Percentiles rank a stretch among this genome's conserved stretches.
These are phyloP conservation scores for Theobroma cacao DNA, from an alignment of 345 rosid genomes.

Conservation along the genomic window DNA sequence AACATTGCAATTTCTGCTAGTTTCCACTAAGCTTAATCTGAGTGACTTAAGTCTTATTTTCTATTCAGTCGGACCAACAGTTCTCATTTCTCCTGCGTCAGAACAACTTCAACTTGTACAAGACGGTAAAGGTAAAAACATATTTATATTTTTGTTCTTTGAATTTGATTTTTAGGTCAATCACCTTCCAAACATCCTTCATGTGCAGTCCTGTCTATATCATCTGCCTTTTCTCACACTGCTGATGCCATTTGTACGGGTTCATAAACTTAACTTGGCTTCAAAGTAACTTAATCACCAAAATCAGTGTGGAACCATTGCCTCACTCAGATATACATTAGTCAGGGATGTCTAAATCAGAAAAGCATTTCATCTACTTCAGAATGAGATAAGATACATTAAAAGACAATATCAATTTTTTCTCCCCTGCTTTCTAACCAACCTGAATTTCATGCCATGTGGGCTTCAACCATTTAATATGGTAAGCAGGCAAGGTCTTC, in stretches of 20 bases:
- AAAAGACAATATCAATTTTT: background rate
- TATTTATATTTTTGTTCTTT: background rate
- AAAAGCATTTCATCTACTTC: background rate
- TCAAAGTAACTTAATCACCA: background rate
- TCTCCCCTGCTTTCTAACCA: background rate
- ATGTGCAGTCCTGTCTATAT: background rate
- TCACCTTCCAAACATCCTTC: background rate
- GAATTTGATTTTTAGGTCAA: background rate
- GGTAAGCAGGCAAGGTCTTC: background rate
- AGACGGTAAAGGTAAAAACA: background rate
- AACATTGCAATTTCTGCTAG: background rate
- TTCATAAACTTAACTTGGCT: background rate
- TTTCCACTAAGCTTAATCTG: background rate
- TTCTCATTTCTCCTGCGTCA: background rate
- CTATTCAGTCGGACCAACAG: background rate
- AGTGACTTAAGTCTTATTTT: background rate
- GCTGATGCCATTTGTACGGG: background rate
- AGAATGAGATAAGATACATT: background rate
- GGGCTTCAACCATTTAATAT: background rate
- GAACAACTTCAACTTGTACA: background rate
- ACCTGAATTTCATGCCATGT: background rate
- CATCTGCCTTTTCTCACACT: background rate
- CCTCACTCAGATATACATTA: background rate
- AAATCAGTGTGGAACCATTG: background rate
- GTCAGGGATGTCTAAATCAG: background rate